Evolutionary conservation across 169 alveolate genomes (phyloP), one percentile per base, ranked within the genome.

Genomic region (Cryptosporidium canis): DNA sequence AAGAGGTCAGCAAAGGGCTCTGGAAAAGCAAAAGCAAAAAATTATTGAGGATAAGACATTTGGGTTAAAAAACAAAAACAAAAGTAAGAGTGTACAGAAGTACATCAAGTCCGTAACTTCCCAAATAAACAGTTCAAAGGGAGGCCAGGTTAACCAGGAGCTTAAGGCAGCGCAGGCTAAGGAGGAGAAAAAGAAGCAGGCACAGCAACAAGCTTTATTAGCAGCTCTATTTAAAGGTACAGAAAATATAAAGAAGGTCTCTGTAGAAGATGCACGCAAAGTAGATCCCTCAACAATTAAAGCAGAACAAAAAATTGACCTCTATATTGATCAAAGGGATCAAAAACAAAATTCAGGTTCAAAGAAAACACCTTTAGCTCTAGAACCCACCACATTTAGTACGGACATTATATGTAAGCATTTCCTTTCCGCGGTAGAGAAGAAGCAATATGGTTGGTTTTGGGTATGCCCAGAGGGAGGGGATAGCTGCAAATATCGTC

Each of bases 391-490:
- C 14, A 47, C 68, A 33, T 91, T 90, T 66, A 92, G 95, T 44
- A 96, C 98, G 8, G 98, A 96, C 66, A 96, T 97, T 41, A 96
- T 98, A 21, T 98, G 99, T 90, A 95, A 97, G 70, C 95, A 94
- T 85, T 98, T 98, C 92, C 90, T 98, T 39, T 97, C 95, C 35
- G 99, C 99, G 5, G 98, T 98, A 31, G 99, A 98, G 85, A 94
- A 93, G 67, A 94, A 92, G 84, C 93, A 94, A 77, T 97, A 97
- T 90, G 99, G 99, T 18, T 98, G 99, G 99, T 96, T 97, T 90
- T 98, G 99, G 99, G 97, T 95, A 67, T 98, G 99, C 67, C 99
- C 99, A 3, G 97, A 98, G 90, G 99, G 99, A 35, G 99, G 99
- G 21, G 99, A 97, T 72, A 95, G 94, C 29, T 98, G 99, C 90